phyloP scores from a whole-genome alignment of 2,329 filamentous ascomycete genomes.

The Trichophyton schoenleinii region DNA sequence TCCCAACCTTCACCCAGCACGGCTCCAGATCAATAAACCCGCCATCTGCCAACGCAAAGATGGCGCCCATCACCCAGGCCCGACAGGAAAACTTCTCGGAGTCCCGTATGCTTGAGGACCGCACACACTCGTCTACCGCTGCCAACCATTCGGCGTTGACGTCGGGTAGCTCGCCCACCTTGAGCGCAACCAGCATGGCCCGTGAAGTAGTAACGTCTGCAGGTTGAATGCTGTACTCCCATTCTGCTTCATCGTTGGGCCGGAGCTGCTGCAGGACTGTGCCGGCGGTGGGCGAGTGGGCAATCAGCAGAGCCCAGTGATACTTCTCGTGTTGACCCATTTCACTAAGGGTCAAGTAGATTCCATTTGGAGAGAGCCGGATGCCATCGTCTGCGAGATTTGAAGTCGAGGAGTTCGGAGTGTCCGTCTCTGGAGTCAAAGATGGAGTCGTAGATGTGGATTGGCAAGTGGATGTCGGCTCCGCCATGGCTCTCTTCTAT shows the following conservation, averaged over 20 bases:
- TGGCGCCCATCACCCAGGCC: conserved; percentile 11
- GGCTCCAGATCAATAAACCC: conserved; percentile 13
- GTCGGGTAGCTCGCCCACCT: conserved; percentile 11
- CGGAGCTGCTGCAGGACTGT: conserved; percentile 10
- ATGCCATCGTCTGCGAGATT: not conserved
- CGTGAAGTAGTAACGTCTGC: not conserved
- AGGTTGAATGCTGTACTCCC: conserved; percentile 4
- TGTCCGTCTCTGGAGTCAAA: not conserved
- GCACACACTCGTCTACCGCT: conserved; percentile 5
- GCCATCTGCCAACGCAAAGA: conserved; percentile 12
- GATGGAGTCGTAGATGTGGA: not conserved
- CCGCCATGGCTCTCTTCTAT: not conserved
- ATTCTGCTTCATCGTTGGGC: not conserved
- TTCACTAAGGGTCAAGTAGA: conserved; percentile 12
- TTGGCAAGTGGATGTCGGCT: not conserved
- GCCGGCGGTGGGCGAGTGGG: conserved; percentile 6
- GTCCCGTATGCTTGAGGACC: not conserved
- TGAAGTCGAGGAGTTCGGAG: not conserved
- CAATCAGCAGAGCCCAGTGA: conserved; percentile 13
- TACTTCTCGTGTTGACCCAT: conserved; percentile 6
- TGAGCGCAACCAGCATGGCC: conserved; percentile 9
- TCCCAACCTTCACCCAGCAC: conserved; percentile 9
- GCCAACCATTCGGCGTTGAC: conserved; percentile 12
- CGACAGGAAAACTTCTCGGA: conserved; percentile 8
- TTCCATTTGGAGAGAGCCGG: conserved; percentile 5